phyloP scores from a whole-genome alignment of 164 flowering plant genomes.

The Vitis labrusca region DNA sequence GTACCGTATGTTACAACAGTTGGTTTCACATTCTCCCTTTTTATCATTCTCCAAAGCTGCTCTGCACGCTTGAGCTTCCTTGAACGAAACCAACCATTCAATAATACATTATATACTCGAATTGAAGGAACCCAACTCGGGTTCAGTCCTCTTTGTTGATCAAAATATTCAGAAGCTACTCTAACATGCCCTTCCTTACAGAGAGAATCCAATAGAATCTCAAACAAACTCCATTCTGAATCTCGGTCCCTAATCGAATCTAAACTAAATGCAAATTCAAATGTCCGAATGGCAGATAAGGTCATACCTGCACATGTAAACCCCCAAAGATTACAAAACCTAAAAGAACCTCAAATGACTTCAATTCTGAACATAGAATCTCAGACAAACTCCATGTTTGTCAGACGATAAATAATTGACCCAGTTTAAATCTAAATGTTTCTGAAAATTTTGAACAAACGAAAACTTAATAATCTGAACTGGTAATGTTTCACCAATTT shows the following conservation, averaged over 20 bases:
- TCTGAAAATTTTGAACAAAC: too few species aligned
- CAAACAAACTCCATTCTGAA: conserved; percentile 39
- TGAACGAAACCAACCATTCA: conserved; percentile 73
- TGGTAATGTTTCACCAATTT: too few species aligned
- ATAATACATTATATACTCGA: conserved; percentile 59
- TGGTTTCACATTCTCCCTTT: conserved; percentile 44
- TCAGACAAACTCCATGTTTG: too few species aligned
- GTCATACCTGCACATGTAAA: conserved; percentile 37
- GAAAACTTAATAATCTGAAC: too few species aligned
- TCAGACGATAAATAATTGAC: too few species aligned
- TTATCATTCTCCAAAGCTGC: conserved; percentile 59
- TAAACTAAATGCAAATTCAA: conserved; percentile 46
- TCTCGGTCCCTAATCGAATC: conserved; percentile 13
- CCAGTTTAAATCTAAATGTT: too few species aligned
- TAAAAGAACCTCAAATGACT: too few species aligned
- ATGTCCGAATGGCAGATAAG: conserved; percentile 55
- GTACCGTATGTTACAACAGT: conserved; percentile 79
- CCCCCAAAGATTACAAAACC: not conserved
- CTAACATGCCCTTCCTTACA: conserved; percentile 77
- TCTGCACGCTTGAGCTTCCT: conserved; percentile 68
- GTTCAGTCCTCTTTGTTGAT: conserved; percentile 27
- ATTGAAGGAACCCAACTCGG: conserved; percentile 47
- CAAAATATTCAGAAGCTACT: conserved; percentile 53
- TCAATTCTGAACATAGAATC: too few species aligned
- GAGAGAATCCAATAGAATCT: conserved; percentile 65